A percentile compares a stretch with the other conserved stretches of the same genome.
Evolutionary conservation across 257 asterid genomes (phyloP).

Genomic region (Lantana camara): DNA sequence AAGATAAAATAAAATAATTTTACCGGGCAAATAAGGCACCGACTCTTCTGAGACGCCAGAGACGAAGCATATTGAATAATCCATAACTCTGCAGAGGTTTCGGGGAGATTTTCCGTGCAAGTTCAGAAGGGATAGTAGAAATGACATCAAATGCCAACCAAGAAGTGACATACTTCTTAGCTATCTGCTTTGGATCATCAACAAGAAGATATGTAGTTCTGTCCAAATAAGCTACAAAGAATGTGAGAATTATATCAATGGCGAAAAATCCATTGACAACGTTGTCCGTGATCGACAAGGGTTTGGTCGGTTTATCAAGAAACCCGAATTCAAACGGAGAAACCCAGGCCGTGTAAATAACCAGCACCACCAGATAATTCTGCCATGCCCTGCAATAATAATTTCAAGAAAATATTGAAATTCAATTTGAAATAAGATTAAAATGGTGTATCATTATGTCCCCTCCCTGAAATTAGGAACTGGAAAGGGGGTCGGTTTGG

Average conservation of each 20-base stretch:
- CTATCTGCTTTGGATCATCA: conserved; percentile 59
- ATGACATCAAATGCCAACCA: conserved; percentile 74
- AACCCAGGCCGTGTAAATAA: conserved; percentile 89
- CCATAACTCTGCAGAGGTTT: conserved; percentile 59
- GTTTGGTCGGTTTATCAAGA: conserved; percentile 46
- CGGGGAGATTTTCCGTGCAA: conserved; percentile 63
- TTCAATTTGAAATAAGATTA: conserved; percentile 1
- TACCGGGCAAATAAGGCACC: conserved; percentile 85
- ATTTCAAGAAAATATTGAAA: no score
- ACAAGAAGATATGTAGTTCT: conserved; percentile 61
- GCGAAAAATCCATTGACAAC: conserved; percentile 81
- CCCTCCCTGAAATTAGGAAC: no score
- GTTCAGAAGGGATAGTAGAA: conserved; percentile 80
- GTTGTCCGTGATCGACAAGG: conserved; percentile 64
- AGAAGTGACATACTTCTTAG: conserved; percentile 54
- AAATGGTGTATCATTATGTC: no score
- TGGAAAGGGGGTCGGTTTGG: not conserved
- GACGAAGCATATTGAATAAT: conserved; percentile 82
- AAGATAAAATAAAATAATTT: not conserved
- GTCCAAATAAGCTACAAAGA: conserved; percentile 86
- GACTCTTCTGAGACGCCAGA: conserved; percentile 91
- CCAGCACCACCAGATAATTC: conserved; percentile 67
- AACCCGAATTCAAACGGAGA: conserved; percentile 93
- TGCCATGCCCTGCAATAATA: conserved; percentile 68
- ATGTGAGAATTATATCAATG: conserved; percentile 78